phyloP scores from a whole-genome alignment of 805 yeast species.

The Ogataea chonburiensis region DNA sequence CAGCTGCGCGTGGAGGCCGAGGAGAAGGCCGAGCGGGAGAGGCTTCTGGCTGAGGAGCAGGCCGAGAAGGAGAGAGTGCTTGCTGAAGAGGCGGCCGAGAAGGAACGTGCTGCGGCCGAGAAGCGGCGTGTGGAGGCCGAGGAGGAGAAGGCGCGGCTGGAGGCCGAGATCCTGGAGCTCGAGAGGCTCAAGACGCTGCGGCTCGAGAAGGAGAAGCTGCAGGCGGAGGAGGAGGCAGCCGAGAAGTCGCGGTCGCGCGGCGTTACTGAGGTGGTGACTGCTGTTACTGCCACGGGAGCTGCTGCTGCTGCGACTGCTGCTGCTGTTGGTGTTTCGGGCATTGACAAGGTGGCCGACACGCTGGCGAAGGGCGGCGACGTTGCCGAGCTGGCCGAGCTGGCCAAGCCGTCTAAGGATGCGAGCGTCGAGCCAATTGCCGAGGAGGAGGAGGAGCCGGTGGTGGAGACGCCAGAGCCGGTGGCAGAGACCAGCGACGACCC shows the following conservation, averaged over 20 bases:
- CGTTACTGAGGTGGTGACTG: slow-evolving; percentile 15
- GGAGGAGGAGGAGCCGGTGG: slow-evolving; percentile 17
- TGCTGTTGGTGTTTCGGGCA: slow-evolving; percentile 25
- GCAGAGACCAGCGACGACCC: slow-evolving; percentile 1
- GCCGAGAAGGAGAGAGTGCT: slow-evolving; percentile 27
- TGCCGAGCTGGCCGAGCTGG: slow-evolving; percentile 8
- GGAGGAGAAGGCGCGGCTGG: slow-evolving; percentile 36
- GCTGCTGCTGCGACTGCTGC: slow-evolving; percentile 23
- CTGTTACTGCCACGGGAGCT: slow-evolving; percentile 24
- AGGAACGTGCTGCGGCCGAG: slow-evolving; percentile 19
- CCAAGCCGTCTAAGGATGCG: slow-evolving; percentile 13
- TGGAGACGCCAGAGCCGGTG: not conserved
- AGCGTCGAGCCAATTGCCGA: slow-evolving; percentile 37
- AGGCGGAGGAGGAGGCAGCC: slow-evolving; percentile 5
- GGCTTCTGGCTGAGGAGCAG: slow-evolving; percentile 23
- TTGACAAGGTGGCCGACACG: slow-evolving; percentile 23
- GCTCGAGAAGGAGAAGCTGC: slow-evolving; percentile 39
- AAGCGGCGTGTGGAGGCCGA: slow-evolving; percentile 33
- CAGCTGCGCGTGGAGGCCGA: slow-evolving; percentile 32
- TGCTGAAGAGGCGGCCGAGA: slow-evolving; percentile 37
- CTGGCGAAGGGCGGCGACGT: slow-evolving; percentile 18
- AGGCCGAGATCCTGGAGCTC: slow-evolving; percentile 42
- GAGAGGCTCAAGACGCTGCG: slow-evolving; percentile 40
- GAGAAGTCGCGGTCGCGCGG: slow-evolving; percentile 3
- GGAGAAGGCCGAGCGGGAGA: slow-evolving; percentile 27